phyloP scores from a whole-genome alignment of 192 early-diverging fungal genomes.

The Allomyces macrogynus region DNA sequence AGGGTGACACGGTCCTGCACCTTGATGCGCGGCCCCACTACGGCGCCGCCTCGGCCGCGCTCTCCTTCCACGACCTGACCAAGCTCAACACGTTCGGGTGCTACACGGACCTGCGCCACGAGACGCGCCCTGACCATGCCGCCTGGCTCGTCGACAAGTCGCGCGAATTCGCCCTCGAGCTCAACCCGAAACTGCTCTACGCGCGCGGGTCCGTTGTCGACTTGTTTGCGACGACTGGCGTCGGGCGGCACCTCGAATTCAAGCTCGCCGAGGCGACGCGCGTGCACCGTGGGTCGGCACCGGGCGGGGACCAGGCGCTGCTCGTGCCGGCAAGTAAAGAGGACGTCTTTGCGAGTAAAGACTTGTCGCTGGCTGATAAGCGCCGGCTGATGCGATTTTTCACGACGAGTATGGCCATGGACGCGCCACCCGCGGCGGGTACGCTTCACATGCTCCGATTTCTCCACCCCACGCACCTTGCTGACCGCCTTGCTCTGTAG shows the following conservation, averaged over 20 bases:
- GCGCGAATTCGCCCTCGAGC: slow-evolving; percentile 44
- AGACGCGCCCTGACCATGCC: not conserved
- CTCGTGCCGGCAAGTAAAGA: slow-evolving; percentile 57
- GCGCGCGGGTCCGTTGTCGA: slow-evolving; percentile 53
- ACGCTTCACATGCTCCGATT: too few relatives aligned
- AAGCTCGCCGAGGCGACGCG: slow-evolving; percentile 52
- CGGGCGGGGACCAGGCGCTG: not conserved
- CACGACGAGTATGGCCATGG: slow-evolving; percentile 33
- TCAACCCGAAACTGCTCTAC: slow-evolving; percentile 44
- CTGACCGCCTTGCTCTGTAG: too few relatives aligned
- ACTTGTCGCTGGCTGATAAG: slow-evolving; percentile 62
- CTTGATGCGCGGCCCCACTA: slow-evolving; percentile 63
- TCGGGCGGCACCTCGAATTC: slow-evolving; percentile 77
- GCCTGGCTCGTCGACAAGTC: slow-evolving; percentile 16
- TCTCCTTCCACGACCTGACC: slow-evolving; percentile 28
- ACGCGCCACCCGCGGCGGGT: not conserved
- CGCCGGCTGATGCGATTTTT: slow-evolving; percentile 78
- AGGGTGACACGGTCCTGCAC: slow-evolving; percentile 52
- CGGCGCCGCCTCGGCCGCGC: slow-evolving; percentile 44
- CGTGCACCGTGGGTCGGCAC: slow-evolving; percentile 13
- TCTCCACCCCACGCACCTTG: too few relatives aligned
- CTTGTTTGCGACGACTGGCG: slow-evolving; percentile 47
- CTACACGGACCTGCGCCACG: not conserved
- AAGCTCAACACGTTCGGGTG: not conserved
- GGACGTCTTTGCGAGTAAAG: slow-evolving; percentile 66